phyloP scores from a whole-genome alignment of 1,284 basidiomycete species.

The Tilletia caries region DNA sequence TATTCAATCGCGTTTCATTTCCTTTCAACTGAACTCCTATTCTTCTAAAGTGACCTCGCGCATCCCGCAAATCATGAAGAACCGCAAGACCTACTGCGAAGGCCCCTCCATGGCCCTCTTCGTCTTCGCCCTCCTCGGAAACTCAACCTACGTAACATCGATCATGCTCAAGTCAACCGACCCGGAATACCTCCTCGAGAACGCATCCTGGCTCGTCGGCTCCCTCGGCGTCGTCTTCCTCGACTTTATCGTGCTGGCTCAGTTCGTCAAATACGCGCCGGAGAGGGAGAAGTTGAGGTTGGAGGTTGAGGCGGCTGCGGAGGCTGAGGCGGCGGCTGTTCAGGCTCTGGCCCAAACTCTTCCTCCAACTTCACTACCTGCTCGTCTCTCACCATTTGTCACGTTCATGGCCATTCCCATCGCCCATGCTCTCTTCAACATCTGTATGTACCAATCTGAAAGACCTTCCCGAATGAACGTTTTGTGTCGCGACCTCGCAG shows the following conservation, averaged over 20 bases:
- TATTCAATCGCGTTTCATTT: no score
- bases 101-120: constrained; percentile 87
- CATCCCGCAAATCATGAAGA: constrained; percentile 62
- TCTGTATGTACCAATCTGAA: no score
- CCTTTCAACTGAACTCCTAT: no score
- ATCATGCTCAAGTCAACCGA: constrained; percentile 76
- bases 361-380: no score
- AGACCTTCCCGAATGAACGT: no score
- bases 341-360: no score
- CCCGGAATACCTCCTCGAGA: constrained; percentile 71
- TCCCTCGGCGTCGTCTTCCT: constrained; percentile 58
- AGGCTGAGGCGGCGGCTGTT: neutral
- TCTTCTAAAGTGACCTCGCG: constrained; percentile 28
- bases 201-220: constrained; percentile 87
- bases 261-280: constrained; percentile 54
- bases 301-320: neutral
- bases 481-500: no score
- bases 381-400: no score
- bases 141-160: constrained; percentile 67
- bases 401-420: no score
- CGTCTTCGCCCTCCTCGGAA: constrained; percentile 73
- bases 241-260: constrained; percentile 59
- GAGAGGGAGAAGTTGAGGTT: neutral
- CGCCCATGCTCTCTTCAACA: no score
- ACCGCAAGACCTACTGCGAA: constrained; percentile 78